Conservation (phyloP, 768 basidiomycete genomes). For the Rhizopogon vesiculosus region DNA sequence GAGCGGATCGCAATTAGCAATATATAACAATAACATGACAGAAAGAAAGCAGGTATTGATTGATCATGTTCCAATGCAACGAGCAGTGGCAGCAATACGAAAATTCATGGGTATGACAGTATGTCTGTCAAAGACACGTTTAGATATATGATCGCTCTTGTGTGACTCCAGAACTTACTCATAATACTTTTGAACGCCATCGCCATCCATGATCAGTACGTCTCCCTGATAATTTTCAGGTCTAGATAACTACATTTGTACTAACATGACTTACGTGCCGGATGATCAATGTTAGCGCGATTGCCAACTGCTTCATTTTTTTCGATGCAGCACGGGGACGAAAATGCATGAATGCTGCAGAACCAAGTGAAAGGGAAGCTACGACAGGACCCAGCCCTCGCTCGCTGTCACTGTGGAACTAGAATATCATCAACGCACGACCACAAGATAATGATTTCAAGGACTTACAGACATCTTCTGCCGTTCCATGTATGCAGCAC, state of each 20-base stretch:
- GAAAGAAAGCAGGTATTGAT: neutral
- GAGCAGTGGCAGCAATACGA: conserved; percentile 77
- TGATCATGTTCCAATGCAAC: conserved; percentile 44
- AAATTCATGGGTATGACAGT: conserved; percentile 72
- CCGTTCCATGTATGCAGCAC: conserved; percentile 80
- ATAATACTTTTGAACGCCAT: conserved; percentile 60
- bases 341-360: conserved; percentile 78
- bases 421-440: conserved; percentile 7
- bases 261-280: conserved; percentile 49
- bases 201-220: conserved; percentile 73
- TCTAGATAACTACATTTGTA: neutral
- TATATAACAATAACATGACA: neutral
- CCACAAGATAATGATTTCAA: neutral
- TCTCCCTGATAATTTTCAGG: conserved; percentile 51
- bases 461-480: conserved; percentile 75
- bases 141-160: conserved; percentile 6
- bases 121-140: conserved; percentile 42
- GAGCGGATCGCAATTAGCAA: neutral
- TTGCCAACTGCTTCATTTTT: conserved; percentile 20
- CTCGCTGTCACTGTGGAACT: conserved; percentile 84
- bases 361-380: conserved; percentile 73
- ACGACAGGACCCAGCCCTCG: conserved; percentile 66
- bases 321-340: conserved; percentile 41
- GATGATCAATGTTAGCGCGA: conserved; percentile 52
- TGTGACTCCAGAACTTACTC: conserved; percentile 43